Evolutionary conservation across 1,284 basidiomycete genomes (phyloP).

Genomic region (Moesziomyces parantarcticus): DNA sequence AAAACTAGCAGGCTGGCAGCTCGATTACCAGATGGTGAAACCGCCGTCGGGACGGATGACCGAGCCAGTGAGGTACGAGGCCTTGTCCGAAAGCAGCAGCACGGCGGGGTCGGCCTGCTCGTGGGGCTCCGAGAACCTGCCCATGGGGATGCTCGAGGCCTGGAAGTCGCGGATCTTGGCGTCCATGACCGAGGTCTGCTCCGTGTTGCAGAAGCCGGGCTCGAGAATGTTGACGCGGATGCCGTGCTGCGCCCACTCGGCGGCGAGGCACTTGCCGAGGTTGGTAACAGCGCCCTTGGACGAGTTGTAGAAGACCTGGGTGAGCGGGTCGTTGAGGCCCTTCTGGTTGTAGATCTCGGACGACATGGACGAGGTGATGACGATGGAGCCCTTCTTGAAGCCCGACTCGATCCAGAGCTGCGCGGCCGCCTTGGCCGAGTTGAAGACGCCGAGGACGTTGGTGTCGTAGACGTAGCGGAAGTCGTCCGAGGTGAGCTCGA

Average conservation of each 20-base stretch:
- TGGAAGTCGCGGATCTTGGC: conserved; percentile 65
- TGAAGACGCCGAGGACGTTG: conserved; percentile 68
- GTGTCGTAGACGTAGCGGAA: conserved; percentile 67
- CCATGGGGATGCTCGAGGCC: conserved; percentile 63
- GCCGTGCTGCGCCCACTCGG: conserved; percentile 65
- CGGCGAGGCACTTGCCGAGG: conserved; percentile 67
- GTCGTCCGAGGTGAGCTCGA: conserved; percentile 67
- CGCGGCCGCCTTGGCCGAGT: conserved; percentile 65
- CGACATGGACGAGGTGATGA: conserved; percentile 67
- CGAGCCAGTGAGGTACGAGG: conserved; percentile 63
- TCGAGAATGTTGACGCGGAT: conserved; percentile 67
- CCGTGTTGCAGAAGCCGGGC: conserved; percentile 67
- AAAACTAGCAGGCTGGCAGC: too few relatives aligned
- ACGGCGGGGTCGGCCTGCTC: conserved; percentile 66
- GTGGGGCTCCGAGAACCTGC: conserved; percentile 65
- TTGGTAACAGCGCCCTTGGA: conserved; percentile 68
- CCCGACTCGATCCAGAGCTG: conserved; percentile 66
- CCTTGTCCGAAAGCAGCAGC: conserved; percentile 64
- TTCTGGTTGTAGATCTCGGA: conserved; percentile 68
- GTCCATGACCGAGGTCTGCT: conserved; percentile 68
- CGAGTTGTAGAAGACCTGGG: conserved; percentile 67
- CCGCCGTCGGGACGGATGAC: conserved; percentile 64
- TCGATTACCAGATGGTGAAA: conserved; percentile 63
- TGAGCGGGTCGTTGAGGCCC: conserved; percentile 63
- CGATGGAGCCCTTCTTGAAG: conserved; percentile 66